Base-by-base conservation (phyloP, 129 eudicot species). In the Chrysanthemum seticuspe region DNA sequence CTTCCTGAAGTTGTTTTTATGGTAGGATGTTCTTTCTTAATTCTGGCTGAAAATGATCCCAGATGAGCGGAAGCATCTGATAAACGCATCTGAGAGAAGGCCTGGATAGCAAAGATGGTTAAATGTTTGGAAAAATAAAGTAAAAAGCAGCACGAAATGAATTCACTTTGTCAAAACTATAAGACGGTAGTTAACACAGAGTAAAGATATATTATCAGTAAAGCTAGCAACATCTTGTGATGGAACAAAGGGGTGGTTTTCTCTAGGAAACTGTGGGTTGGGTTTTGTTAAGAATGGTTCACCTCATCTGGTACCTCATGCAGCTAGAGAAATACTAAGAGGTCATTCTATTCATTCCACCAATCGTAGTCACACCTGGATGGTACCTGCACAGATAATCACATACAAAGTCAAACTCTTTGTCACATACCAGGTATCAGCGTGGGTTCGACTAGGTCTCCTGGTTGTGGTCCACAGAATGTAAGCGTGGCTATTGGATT, bases 31-130 rank as follows among this genome's bases (percentile, higher is more conserved):
- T 94, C 98, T 80, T 94, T 97, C 76, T 88, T 94, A 62, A 90
- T 86, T 88, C 96, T 86, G 29, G 84, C 59, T n/a, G 97, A 82
- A 76, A 94, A 94, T 40, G 88, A 94, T 52, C 96, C 97, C 51
- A 94, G 81, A 86, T 94, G 98, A 66, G 89, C 96, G 13, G 91
- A 84, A 71, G 98, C 96, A 76, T 94, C 97, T 54, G 96, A 84
- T 49, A 94, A 78, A 48, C 96, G 96, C 98, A 94, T 94, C 77
- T 94, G 98, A 12, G 96, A n/a, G n/a, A n/a, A n/a, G 12, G 98
- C 98, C 97, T 94, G 80, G 48, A 76, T 53, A 67, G 18, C 58
- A 40, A 48, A 74, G 29, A 68, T 1, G 31, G 52, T 59, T 74
- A 56, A 63, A 5, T 47, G 65, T 55, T 13, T 54, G 45, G 1